Base-by-base conservation (phyloP, 2,329 filamentous ascomycete genomes). In the Aspergillus ibericus region DNA sequence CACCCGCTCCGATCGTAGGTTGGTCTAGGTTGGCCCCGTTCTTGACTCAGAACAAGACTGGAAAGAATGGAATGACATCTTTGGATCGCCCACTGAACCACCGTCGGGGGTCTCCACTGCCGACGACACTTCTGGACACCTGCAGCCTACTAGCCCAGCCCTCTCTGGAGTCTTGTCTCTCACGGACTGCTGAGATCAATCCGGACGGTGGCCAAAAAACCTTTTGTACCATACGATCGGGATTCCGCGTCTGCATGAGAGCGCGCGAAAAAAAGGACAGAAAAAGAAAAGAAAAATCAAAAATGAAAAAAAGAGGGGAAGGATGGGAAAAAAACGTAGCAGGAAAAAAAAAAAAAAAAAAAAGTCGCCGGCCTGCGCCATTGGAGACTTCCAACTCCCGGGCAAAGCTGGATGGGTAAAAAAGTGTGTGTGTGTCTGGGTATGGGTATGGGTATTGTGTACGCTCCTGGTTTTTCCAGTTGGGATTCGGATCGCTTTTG, bases 201-300 rank as follows among this genome's bases (percentile, higher is more conserved):
- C 63, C 62, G 65, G 51, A 52, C 48, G 50, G 60, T 63, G 60
- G 62, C 60, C 60, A 58, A 42, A 58, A 42, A 44, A 59, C 47
- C 47, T 47, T 53, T 60, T 58, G 65, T 66, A 59, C 66, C 65
- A 62, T 67, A 65, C 61, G 65, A 63, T 67, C 64, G 65, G 66
- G 56, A 63, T 63, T 65, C 53, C 60, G 59, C 59, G 58, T 60
- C 55, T 58, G 55, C 55, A 60, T 52, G 57, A 55, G 56, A 58
- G 27, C 29, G 8, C 29, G 9, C 20, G 13, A 20, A 42, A 42
- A 42, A 42, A 42, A 22, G 7, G 12, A n/a, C 5, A n/a, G 12
- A n/a, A 38, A 1, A 22, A 20, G 10, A 60, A 65, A 64, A 53
- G 5, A 40, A 40, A 18, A 40, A 40, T 3, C 1, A 32, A 10